Conservation (phyloP, 495 filamentous ascomycete genomes). For the Aspergillus panamensis region DNA sequence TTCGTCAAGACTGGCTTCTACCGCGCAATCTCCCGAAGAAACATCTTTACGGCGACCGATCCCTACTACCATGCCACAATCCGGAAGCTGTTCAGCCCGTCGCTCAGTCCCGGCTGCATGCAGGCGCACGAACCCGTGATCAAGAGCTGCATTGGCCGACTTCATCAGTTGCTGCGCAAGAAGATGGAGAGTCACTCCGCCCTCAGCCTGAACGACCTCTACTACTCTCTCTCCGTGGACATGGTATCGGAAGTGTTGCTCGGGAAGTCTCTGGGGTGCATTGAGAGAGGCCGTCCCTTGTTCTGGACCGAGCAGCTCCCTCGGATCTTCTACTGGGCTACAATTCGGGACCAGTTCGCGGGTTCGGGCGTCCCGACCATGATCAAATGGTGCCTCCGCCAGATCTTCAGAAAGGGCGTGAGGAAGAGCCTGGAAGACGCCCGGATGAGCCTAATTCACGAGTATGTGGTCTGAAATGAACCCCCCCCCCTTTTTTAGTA, state of each 20-base stretch:
- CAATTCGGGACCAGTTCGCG: slow-evolving; percentile 26
- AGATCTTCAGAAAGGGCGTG: slow-evolving; percentile 25
- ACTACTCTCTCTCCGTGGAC: slow-evolving; percentile 28
- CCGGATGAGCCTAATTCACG: slow-evolving; percentile 26
- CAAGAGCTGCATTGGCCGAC: slow-evolving; percentile 17
- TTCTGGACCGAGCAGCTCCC: slow-evolving; percentile 31
- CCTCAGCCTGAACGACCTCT: slow-evolving; percentile 21
- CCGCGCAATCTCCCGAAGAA: slow-evolving; percentile 25
- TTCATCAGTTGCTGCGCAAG: slow-evolving; percentile 19
- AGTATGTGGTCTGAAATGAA: slow-evolving; percentile 15
- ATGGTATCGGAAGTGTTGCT: slow-evolving; percentile 28
- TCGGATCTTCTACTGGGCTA: slow-evolving; percentile 31
- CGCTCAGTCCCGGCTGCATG: slow-evolving; percentile 23
- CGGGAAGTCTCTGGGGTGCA: slow-evolving; percentile 26
- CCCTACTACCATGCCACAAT: slow-evolving; percentile 24
- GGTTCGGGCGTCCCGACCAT: slow-evolving; percentile 27
- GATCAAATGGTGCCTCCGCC: slow-evolving; percentile 28
- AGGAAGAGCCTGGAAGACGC: slow-evolving; percentile 22
- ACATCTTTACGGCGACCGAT: slow-evolving; percentile 28
- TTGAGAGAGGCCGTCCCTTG: slow-evolving; percentile 22
- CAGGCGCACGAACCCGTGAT: slow-evolving; percentile 23
- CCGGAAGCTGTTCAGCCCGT: slow-evolving; percentile 27
- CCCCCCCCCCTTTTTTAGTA: background rate
- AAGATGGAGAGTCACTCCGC: slow-evolving; percentile 14
- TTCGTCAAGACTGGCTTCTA: slow-evolving; percentile 29